Evolutionary conservation across 345 rosid species (phyloP).

Genomic region (Kandelia obovata): DNA sequence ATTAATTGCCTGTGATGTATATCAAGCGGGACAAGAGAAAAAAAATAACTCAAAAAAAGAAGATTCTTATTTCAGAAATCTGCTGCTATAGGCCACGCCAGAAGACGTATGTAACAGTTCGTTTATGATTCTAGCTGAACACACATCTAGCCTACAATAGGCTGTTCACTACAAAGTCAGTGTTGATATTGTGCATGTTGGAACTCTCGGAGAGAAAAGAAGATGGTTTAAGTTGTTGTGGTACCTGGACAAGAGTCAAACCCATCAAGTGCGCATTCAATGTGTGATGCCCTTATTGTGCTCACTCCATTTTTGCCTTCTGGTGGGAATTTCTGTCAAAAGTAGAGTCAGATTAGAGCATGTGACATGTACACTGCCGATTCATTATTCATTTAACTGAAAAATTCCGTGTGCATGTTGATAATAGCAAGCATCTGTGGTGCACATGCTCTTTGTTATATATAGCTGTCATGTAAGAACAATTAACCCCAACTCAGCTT

Average conservation of each 20-base stretch:
- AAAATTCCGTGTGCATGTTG: no score
- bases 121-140: neutral
- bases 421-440: no score
- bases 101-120: neutral
- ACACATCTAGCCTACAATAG: neutral
- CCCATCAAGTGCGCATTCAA: slow-evolving; percentile 49
- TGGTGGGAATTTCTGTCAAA: slow-evolving; percentile 52
- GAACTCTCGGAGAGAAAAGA: neutral
- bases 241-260: slow-evolving; percentile 36
- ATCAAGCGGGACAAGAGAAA: neutral
- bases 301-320: slow-evolving; percentile 37
- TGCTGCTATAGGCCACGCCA: neutral
- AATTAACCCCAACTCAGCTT: no score
- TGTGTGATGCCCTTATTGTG: slow-evolving; percentile 29
- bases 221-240: neutral
- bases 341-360: neutral
- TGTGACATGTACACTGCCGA: neutral
- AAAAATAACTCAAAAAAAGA: slow-evolving; percentile 2
- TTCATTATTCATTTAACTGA: neutral
- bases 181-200: neutral
- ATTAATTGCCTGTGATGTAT: slow-evolving; percentile 35
- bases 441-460: no score
- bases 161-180: no score
- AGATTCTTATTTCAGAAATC: neutral
- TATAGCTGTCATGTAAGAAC: no score